phyloP scores from a whole-genome alignment of 176 grass and related monocot genomes.

The Oryza meridionalis region DNA sequence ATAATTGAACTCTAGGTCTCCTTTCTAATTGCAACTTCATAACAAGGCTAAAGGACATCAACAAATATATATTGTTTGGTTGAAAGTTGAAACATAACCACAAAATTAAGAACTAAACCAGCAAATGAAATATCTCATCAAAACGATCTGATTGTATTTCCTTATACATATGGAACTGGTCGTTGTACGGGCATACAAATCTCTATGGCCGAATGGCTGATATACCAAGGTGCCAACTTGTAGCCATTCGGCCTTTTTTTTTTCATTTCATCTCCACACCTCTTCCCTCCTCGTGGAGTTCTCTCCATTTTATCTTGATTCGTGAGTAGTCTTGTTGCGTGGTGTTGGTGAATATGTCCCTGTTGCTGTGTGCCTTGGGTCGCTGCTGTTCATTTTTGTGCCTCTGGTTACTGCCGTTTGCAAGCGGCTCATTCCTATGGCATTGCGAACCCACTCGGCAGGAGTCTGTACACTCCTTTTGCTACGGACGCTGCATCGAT shows the following conservation, averaged over 20 bases:
- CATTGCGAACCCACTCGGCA: background rate
- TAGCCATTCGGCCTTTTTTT: background rate
- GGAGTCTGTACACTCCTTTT: background rate
- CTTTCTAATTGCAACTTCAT: background rate
- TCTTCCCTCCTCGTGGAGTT: background rate
- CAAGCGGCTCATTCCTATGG: background rate
- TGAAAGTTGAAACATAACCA: background rate
- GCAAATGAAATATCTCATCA: background rate
- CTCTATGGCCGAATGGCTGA: background rate
- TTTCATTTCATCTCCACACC: background rate
- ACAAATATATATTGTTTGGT: background rate
- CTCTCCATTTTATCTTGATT: background rate
- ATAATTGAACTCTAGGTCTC: background rate
- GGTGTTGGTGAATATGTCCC: too few species aligned
- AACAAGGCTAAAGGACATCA: background rate
- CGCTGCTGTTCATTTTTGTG: background rate
- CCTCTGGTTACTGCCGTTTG: too few species aligned
- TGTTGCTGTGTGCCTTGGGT: too few species aligned
- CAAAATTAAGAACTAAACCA: background rate
- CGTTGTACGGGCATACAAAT: background rate
- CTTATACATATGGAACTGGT: background rate
- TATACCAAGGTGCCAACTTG: background rate
- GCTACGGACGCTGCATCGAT: too few species aligned
- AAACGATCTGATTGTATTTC: background rate
- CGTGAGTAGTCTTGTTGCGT: too few species aligned